Evolutionary conservation across 2,329 filamentous ascomycete genomes (phyloP).

Genomic region (Xylariaceae sp.): DNA sequence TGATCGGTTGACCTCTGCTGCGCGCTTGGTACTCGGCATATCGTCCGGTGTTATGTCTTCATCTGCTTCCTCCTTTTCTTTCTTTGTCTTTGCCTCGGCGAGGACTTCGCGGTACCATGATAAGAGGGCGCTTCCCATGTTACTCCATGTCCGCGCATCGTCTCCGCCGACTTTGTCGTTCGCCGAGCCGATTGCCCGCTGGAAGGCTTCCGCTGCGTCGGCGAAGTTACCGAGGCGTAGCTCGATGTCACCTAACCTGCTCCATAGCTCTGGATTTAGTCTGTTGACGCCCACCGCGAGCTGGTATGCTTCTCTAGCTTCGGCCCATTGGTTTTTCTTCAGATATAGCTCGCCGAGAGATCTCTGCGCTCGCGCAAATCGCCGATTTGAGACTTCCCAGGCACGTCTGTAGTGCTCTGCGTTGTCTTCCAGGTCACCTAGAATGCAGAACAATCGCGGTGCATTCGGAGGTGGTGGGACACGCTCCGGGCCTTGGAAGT

Average conservation of each 20-base stretch:
- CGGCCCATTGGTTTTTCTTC: constrained; percentile 60
- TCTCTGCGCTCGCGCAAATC: constrained; percentile 84
- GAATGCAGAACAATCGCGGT: constrained; percentile 84
- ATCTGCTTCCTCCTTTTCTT: constrained; percentile 20
- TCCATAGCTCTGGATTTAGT: constrained; percentile 82
- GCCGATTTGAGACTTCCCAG: constrained; percentile 78
- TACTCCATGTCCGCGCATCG: constrained; percentile 92
- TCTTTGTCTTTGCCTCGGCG: constrained; percentile 34
- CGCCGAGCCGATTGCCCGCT: constrained; percentile 68
- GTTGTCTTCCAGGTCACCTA: constrained; percentile 83
- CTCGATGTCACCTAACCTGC: constrained; percentile 82
- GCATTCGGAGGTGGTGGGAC: constrained; percentile 75
- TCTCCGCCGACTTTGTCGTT: constrained; percentile 69
- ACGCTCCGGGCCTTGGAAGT: constrained; percentile 62
- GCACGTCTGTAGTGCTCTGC: constrained; percentile 75
- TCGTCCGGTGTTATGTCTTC: constrained; percentile 3
- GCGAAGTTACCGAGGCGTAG: constrained; percentile 74
- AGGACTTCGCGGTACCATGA: constrained; percentile 60
- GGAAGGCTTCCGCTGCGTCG: constrained; percentile 80
- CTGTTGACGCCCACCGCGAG: constrained; percentile 77
- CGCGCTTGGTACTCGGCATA: constrained; percentile 34
- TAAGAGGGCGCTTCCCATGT: constrained; percentile 80
- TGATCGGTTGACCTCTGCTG: constrained; percentile 43
- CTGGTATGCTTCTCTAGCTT: constrained; percentile 74
- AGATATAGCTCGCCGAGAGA: constrained; percentile 81